These are phyloP conservation scores for Oryza officinalis DNA, from an alignment of 176 grass and related monocot genomes.

Conservation along the genomic window DNA sequence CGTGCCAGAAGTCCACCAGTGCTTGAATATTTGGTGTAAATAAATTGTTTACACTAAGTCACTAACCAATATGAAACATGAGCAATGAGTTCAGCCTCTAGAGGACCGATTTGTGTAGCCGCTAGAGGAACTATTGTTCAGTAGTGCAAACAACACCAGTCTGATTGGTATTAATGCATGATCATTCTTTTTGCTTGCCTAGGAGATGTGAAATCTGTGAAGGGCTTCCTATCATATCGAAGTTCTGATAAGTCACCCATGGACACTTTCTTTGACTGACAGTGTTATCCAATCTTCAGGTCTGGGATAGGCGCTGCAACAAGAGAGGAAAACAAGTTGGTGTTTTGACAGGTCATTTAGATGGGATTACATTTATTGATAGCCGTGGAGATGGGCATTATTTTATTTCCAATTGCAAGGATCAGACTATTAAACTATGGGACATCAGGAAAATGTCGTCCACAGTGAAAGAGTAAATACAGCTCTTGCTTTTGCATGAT, in stretches of 20 bases:
- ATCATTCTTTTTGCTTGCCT: neutral
- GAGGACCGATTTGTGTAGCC: neutral
- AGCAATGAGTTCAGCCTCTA: neutral
- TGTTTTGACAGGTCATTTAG: constrained; percentile 77
- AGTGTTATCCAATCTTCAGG: constrained; percentile 36
- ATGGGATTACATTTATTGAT: constrained; percentile 95
- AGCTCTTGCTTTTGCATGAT: constrained; percentile 11
- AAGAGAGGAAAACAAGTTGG: constrained; percentile 63
- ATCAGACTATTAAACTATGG: constrained; percentile 97
- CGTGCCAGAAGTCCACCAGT: neutral
- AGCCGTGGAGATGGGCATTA: constrained; percentile 84
- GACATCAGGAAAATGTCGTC: constrained; percentile 90
- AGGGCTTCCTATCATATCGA: neutral
- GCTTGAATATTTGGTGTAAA: neutral
- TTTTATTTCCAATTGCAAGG: constrained; percentile 94
- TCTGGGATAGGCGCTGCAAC: constrained; percentile 89
- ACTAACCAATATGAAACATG: neutral
- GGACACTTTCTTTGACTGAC: neutral
- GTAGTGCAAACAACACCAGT: neutral
- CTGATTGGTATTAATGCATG: neutral
- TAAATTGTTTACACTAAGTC: neutral
- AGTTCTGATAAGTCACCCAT: neutral
- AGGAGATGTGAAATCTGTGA: constrained; percentile 15
- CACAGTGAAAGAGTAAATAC: constrained; percentile 30
- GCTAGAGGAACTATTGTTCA: neutral